Evolutionary conservation across 495 filamentous ascomycete species (phyloP).

Genomic region (Achaetomiella virescens): DNA sequence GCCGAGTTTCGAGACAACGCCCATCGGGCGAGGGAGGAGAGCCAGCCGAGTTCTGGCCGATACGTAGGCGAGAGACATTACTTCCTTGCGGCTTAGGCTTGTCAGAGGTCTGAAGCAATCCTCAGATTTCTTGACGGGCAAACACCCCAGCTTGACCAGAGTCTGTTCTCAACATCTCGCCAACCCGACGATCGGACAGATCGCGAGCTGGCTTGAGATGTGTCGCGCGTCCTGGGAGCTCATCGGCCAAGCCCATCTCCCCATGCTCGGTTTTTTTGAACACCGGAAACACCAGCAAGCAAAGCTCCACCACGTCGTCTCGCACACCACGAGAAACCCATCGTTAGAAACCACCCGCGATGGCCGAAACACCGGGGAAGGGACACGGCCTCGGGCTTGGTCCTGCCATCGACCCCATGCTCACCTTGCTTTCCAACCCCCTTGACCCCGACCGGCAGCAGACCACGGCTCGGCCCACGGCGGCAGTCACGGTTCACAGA

Average conservation of each 20-base stretch:
- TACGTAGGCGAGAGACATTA: no score
- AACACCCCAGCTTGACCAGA: no score
- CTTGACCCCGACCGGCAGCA: neutral
- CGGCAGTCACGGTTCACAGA: conserved; percentile 29
- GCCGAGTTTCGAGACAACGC: neutral
- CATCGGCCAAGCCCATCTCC: neutral
- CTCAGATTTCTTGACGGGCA: no score
- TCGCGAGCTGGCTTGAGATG: neutral
- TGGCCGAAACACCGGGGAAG: neutral
- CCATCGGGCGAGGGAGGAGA: neutral
- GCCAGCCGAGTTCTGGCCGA: neutral
- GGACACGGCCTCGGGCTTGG: neutral
- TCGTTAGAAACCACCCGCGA: neutral
- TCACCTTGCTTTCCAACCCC: neutral
- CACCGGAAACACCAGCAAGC: neutral
- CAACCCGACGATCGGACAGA: no score
- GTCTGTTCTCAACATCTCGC: neutral
- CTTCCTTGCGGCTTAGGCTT: neutral
- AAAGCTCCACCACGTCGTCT: neutral
- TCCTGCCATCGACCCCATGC: neutral
- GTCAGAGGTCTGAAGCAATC: no score
- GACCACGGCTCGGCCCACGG: conserved; percentile 14
- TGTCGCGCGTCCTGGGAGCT: neutral
- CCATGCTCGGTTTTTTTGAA: neutral
- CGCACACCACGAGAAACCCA: neutral